Conservation (phyloP, 1,139 yeast species). For the Debaryomyces nepalensis region DNA sequence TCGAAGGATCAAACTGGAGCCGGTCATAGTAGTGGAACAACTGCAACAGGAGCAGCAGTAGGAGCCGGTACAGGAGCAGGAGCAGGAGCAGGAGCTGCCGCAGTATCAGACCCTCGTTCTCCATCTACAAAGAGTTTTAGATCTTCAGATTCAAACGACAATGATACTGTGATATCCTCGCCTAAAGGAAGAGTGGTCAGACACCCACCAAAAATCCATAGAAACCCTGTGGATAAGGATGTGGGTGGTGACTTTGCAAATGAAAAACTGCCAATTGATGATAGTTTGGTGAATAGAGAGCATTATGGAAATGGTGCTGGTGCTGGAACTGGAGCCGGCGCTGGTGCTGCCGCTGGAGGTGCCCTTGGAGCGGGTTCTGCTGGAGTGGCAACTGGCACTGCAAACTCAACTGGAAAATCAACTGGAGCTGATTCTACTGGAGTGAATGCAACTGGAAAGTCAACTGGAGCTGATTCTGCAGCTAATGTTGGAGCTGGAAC, state of each 20-base stretch:
- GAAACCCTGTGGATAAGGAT: conserved; percentile 34
- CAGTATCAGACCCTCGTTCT: neutral
- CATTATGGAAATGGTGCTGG: conserved; percentile 6
- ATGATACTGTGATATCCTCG: conserved; percentile 18
- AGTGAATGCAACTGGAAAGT: too few relatives aligned
- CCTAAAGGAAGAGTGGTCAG: conserved; percentile 39
- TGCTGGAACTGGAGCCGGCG: conserved; percentile 9
- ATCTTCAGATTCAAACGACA: neutral
- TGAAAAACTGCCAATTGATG: conserved; percentile 36
- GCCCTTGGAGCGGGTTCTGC: conserved; percentile 12
- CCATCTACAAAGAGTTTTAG: conserved; percentile 2
- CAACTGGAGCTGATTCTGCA: conserved; percentile 9
- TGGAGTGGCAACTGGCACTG: conserved; percentile 2
- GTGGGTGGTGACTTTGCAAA: conserved; percentile 41
- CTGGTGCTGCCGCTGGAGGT: conserved; percentile 7
- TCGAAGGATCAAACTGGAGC: neutral
- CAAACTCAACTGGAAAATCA: neutral
- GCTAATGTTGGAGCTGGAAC: conserved; percentile 12
- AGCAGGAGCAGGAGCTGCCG: neutral
- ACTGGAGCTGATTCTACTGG: conserved; percentile 8
- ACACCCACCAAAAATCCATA: conserved; percentile 35
- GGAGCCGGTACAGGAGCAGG: conserved; percentile 12
- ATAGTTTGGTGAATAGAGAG: conserved; percentile 19
- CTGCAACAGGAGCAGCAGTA: conserved; percentile 2
- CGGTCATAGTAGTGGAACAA: neutral